Base-by-base conservation (phyloP, 2,329 filamentous ascomycete species). In the Penicillium sp. region DNA sequence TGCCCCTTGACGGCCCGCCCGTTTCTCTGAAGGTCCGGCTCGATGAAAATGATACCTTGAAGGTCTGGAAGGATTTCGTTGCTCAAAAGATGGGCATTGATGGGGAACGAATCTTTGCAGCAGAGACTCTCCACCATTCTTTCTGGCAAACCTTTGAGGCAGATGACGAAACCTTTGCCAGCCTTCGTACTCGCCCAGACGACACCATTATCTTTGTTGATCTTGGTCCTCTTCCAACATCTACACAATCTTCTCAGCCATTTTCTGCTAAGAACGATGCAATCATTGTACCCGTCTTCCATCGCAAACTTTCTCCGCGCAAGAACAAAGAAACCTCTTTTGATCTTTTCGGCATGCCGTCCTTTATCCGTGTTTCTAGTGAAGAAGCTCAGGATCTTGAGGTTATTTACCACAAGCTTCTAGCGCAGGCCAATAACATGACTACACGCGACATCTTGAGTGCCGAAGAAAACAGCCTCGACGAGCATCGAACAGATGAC, bases 71-170 rank as follows among this genome's bases (percentile, higher is more conserved):
- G 51, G 71, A 84, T 46, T 76, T 77, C 36, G 75, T 87, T 19
- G 82, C 79, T 7, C 78, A 78, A 58, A 82, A 82, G 62, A 76
- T 83, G 52, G 64, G 67, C 36, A 70, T 65, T 62, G 75, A 67
- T 64, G 84, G 81, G 56, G 76, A 51, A 69, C 79, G 46, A 81
- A 86, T 97, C n/a, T 85, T 96, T 67, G 86, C 87, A 13, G 87
- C 85, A 1, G 94, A 99, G 66, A 85, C 95, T 47, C 96, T 90
- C 70, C 88, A 85, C 62, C 80, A 85, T 62, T 91, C 87, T 63
- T 92, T 97, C 72, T 97, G 92, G 78, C 93, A 91, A 68, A 81
- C 90, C 46, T 91, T 94, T 61, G 83, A 90, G 23, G 89, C 97
- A 64, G 76, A 76, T 7, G 79, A 81, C 29, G 18, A 36, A 16